Evolutionary conservation across 306 rosid species (phyloP).

Genomic region (Dalbergia cultrata): DNA sequence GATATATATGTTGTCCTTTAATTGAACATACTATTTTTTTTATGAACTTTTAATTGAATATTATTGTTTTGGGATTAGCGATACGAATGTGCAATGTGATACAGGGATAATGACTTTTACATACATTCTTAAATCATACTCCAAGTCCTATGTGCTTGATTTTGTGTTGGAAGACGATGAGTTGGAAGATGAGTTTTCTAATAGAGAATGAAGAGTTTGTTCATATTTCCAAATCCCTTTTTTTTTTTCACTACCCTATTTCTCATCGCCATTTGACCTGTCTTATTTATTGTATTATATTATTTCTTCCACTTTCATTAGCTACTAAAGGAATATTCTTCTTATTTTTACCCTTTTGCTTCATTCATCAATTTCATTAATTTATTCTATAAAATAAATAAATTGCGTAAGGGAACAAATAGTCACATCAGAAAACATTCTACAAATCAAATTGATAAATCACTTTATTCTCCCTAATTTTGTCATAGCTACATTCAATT

Average conservation of each 20-base stretch:
- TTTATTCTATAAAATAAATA: conserved; percentile 13
- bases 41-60: neutral
- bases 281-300: neutral
- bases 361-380: conserved; percentile 10
- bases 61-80: neutral
- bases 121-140: neutral
- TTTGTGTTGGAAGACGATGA: neutral
- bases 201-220: neutral
- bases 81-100: neutral
- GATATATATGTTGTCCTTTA: no score
- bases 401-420: conserved; percentile 12
- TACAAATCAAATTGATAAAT: conserved; percentile 7
- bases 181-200: neutral
- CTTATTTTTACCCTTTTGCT: conserved; percentile 15
- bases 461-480: neutral
- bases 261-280: conserved; percentile 30
- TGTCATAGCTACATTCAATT: neutral
- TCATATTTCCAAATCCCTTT: conserved; percentile 21
- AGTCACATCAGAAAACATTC: neutral
- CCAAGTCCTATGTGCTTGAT: neutral
- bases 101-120: neutral
- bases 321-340: neutral
- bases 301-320: conserved; percentile 40
- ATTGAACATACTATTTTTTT: no score
- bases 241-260: neutral